Evolutionary conservation across 306 rosid genomes (phyloP).

Genomic region (Pyrus betulifolia): DNA sequence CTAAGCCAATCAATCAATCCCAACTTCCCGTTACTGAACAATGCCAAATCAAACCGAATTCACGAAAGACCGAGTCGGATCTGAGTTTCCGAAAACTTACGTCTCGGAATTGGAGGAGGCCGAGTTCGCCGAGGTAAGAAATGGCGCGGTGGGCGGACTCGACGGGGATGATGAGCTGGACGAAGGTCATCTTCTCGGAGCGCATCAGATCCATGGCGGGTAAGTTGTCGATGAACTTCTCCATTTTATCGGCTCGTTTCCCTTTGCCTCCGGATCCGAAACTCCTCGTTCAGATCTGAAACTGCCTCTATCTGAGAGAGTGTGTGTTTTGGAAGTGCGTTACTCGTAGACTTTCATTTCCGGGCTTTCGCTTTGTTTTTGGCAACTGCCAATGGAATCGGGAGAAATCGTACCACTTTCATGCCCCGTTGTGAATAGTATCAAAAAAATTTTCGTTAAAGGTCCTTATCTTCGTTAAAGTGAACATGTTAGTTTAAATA

Average conservation of each 20-base stretch:
- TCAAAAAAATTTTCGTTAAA: too few relatives aligned
- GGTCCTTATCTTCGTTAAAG: too few relatives aligned
- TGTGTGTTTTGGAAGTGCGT: slow-evolving; percentile 15
- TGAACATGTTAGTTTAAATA: too few relatives aligned
- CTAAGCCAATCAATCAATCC: neutral
- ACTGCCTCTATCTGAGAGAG: slow-evolving; percentile 7
- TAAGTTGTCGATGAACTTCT: slow-evolving; percentile 58
- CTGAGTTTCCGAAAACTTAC: slow-evolving; percentile 41
- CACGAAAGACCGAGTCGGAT: slow-evolving; percentile 14
- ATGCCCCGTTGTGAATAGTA: neutral
- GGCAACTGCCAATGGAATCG: slow-evolving; percentile 42
- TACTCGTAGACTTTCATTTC: slow-evolving; percentile 12
- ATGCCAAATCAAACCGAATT: slow-evolving; percentile 11
- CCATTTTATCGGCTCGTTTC: slow-evolving; percentile 49
- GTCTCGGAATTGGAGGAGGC: slow-evolving; percentile 89
- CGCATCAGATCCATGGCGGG: slow-evolving; percentile 98
- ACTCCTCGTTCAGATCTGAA: slow-evolving; percentile 39
- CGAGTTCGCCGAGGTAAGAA: slow-evolving; percentile 90
- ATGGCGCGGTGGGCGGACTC: slow-evolving; percentile 95
- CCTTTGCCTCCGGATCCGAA: neutral
- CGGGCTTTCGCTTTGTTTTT: neutral
- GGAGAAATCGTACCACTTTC: slow-evolving; percentile 16
- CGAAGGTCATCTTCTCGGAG: slow-evolving; percentile 96
- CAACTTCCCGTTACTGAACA: neutral
- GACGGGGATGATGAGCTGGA: slow-evolving; percentile 89